phyloP scores from a whole-genome alignment of 2,329 filamentous ascomycete genomes.

The Fusarium brachygibbosum region DNA sequence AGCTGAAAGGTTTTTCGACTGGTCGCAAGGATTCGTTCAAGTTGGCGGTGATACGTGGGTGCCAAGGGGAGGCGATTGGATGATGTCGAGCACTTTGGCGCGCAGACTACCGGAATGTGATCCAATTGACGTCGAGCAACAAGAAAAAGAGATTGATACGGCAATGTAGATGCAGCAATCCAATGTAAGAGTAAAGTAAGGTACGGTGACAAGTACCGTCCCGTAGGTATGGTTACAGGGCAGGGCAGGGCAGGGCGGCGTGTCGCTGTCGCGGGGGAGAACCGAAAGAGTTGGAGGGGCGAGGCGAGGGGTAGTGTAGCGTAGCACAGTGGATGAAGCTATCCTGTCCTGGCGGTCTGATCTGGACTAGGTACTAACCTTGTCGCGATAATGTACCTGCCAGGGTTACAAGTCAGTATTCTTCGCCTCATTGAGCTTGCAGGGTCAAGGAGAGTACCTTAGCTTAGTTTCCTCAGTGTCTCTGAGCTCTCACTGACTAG shows the following conservation, averaged over 20 bases:
- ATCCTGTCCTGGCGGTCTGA: slow-evolving; percentile 8
- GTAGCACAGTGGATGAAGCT: slow-evolving; percentile 16
- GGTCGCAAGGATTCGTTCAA: slow-evolving; percentile 33
- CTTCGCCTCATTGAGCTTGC: slow-evolving; percentile 19
- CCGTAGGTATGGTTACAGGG: slow-evolving; percentile 25
- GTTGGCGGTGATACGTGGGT: slow-evolving; percentile 34
- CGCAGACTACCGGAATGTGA: slow-evolving; percentile 11
- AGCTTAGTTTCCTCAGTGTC: slow-evolving; percentile 13
- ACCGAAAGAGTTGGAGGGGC: slow-evolving; percentile 16
- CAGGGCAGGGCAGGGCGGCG: slow-evolving; percentile 25
- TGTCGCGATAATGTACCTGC: neutral
- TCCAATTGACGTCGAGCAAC: slow-evolving; percentile 25
- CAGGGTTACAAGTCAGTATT: slow-evolving; percentile 6
- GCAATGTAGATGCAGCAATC: slow-evolving; percentile 18
- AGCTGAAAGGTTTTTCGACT: slow-evolving; percentile 23
- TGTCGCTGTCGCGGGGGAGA: slow-evolving; percentile 20
- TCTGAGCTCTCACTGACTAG: slow-evolving; percentile 16
- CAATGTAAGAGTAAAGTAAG: slow-evolving; percentile 14
- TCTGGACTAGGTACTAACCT: neutral
- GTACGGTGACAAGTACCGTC: slow-evolving; percentile 23
- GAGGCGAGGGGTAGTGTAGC: slow-evolving; percentile 12
- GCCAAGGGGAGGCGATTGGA: slow-evolving; percentile 23
- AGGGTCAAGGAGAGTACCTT: slow-evolving; percentile 24
- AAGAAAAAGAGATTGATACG: slow-evolving; percentile 5
- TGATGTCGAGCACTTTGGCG: slow-evolving; percentile 8